These are phyloP conservation scores for Agarophyton chilense DNA, from an alignment of 23 red algal species.

Conservation along the genomic window DNA sequence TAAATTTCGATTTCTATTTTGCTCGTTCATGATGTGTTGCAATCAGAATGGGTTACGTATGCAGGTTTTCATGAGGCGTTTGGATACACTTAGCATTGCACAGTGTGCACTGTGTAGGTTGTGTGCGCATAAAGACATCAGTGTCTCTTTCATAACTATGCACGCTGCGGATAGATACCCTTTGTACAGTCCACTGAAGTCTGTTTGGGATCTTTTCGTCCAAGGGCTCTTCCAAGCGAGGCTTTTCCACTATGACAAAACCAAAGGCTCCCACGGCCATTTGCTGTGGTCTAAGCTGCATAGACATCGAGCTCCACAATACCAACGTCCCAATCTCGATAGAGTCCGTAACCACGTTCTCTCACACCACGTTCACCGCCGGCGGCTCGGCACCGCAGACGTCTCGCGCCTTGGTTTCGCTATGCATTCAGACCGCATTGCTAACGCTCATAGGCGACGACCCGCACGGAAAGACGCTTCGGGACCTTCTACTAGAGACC, in stretches of 20 bases:
- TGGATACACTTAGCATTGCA: no score
- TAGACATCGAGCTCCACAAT: conserved; percentile 80
- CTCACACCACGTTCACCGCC: conserved; percentile 56
- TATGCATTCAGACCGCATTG: conserved; percentile 28
- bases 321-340: conserved; percentile 51
- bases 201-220: no score
- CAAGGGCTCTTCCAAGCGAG: no score
- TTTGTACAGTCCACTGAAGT: no score
- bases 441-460: conserved; percentile 63
- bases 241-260: not conserved
- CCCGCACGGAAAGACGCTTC: conserved; percentile 56
- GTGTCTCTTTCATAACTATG: no score
- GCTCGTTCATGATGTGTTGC: no score
- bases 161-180: no score
- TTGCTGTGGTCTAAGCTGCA: conserved; percentile 77
- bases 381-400: conserved; percentile 87
- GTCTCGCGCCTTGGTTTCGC: conserved; percentile 36
- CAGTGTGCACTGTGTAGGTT: no score
- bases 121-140: no score
- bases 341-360: conserved; percentile 78
- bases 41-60: no score
- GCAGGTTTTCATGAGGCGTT: no score
- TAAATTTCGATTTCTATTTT: no score
- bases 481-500: conserved; percentile 16
- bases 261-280: conserved; percentile 51